Conservation (phyloP, 2,329 filamentous ascomycete genomes). For the Lachnellula occidentalis region DNA sequence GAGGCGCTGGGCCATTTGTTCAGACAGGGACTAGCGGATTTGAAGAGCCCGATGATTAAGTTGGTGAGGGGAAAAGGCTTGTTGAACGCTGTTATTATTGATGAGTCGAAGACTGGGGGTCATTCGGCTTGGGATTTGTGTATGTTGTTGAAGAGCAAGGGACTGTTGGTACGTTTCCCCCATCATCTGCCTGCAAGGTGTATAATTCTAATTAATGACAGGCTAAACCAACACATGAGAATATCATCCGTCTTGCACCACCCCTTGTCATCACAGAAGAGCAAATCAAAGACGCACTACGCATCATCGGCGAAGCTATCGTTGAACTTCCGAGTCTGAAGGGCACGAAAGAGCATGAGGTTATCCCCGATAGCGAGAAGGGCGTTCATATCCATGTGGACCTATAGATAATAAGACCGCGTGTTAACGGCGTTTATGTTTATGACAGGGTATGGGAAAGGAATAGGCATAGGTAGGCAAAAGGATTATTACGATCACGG, state of each 20-base stretch:
- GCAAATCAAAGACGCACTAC: slow-evolving; percentile 71
- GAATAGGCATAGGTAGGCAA: no score
- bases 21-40: slow-evolving; percentile 67
- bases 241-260: slow-evolving; percentile 97
- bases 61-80: slow-evolving; percentile 86
- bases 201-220: slow-evolving; percentile 34
- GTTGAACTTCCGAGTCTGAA: slow-evolving; percentile 69
- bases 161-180: slow-evolving; percentile 65
- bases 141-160: slow-evolving; percentile 91
- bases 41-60: slow-evolving; percentile 77
- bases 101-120: slow-evolving; percentile 79
- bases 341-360: slow-evolving; percentile 47
- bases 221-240: slow-evolving; percentile 98
- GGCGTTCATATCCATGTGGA: slow-evolving; percentile 55
- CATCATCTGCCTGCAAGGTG: not conserved
- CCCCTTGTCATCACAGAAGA: slow-evolving; percentile 90
- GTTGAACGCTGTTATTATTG: slow-evolving; percentile 92
- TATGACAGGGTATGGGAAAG: no score
- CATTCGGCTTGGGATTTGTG: slow-evolving; percentile 95
- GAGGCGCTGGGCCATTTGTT: slow-evolving; percentile 77
- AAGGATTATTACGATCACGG: no score
- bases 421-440: no score
- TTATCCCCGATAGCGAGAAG: slow-evolving; percentile 56
- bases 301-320: slow-evolving; percentile 76
- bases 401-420: slow-evolving; percentile 35